Percentiles rank a stretch among this genome's conserved stretches.
Evolutionary conservation across 2,329 filamentous ascomycete genomes (phyloP).

Genomic region (Hypomyces perniciosus): DNA sequence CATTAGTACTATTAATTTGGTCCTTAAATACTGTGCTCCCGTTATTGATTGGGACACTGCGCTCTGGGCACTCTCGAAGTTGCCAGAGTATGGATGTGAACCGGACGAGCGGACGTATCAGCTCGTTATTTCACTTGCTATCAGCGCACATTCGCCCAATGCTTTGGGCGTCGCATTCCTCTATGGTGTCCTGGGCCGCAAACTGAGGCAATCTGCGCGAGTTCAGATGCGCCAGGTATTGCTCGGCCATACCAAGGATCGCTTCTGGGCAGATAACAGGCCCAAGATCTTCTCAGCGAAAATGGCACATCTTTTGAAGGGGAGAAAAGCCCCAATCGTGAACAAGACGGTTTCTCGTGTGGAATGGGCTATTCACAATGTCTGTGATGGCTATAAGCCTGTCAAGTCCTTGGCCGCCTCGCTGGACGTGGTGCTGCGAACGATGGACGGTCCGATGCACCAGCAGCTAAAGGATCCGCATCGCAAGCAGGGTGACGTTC

Average conservation of each 20-base stretch:
- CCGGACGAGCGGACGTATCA: conserved; percentile 30
- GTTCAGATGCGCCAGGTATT: conserved; percentile 21
- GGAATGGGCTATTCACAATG: conserved; percentile 26
- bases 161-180: conserved; percentile 28
- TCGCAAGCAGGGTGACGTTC: not conserved
- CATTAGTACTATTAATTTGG: conserved; percentile 30
- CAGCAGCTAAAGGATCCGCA: conserved; percentile 14
- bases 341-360: conserved; percentile 19
- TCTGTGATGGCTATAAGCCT: conserved; percentile 24
- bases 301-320: conserved; percentile 17
- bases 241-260: conserved; percentile 18
- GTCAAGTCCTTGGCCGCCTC: conserved; percentile 21
- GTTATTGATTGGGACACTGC: conserved; percentile 26
- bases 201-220: conserved; percentile 22
- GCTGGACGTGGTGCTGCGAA: conserved; percentile 22
- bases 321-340: not conserved
- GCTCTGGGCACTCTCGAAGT: conserved; percentile 25
- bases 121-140: conserved; percentile 33
- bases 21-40: conserved; percentile 29
- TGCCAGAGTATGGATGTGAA: conserved; percentile 17
- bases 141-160: conserved; percentile 24
- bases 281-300: conserved; percentile 24
- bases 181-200: conserved; percentile 27
- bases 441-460: conserved; percentile 23
- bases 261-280: conserved; percentile 23